A percentile compares a stretch with the other conserved stretches of the same genome.
phyloP scores from a whole-genome alignment of 2,329 filamentous ascomycete species.

The Blumeria graminis region DNA sequence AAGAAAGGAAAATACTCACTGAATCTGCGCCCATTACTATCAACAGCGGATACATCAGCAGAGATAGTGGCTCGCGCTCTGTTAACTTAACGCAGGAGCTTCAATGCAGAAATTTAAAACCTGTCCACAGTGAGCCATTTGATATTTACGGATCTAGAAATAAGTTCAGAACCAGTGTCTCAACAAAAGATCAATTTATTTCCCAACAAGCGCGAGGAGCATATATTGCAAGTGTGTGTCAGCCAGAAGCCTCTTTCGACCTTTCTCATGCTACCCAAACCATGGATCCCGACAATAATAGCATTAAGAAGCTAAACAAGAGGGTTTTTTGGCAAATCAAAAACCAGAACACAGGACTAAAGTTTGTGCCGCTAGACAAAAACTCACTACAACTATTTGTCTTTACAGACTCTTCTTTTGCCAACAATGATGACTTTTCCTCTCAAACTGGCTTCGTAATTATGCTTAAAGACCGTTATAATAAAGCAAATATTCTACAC shows the following conservation, averaged over 20 bases:
- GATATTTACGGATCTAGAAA: background rate
- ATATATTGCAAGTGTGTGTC: background rate
- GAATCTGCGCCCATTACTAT: background rate
- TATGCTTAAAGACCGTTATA: background rate
- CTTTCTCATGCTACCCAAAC: background rate
- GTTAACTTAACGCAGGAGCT: background rate
- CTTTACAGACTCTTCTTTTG: background rate
- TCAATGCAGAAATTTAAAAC: background rate
- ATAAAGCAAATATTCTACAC: too few relatives aligned
- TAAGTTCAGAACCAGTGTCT: background rate
- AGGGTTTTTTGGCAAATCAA: background rate
- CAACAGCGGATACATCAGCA: background rate
- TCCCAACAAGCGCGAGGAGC: background rate
- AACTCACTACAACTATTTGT: background rate
- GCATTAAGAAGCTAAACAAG: background rate
- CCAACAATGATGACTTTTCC: background rate
- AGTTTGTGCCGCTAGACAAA: background rate
- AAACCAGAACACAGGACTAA: background rate
- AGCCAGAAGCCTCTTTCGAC: background rate
- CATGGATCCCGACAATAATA: background rate
- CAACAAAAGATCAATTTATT: background rate
- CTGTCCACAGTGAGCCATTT: background rate
- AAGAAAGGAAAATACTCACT: background rate
- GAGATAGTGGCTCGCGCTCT: background rate
- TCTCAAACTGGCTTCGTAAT: background rate